These are phyloP conservation scores for Triangularia setosa DNA, from an alignment of 2,329 filamentous ascomycete genomes.

Conservation along the genomic window DNA sequence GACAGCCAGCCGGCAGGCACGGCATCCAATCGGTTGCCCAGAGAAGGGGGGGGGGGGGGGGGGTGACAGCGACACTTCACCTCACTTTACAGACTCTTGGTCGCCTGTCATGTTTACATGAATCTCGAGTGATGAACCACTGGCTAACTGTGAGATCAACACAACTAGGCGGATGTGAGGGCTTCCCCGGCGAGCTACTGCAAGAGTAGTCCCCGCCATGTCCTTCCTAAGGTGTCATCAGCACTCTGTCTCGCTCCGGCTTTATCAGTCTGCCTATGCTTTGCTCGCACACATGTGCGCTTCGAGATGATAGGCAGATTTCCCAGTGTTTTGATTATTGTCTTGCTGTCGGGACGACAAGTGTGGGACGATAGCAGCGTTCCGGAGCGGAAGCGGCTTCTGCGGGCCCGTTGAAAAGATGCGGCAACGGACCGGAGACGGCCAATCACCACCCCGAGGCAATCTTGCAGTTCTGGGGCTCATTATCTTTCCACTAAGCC, in stretches of 20 bases:
- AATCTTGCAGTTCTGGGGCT: not conserved
- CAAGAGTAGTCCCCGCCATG: constrained; percentile 4
- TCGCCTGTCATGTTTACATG: constrained; percentile 5
- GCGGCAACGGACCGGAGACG: constrained; percentile 4
- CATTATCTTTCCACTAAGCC: constrained; percentile 13
- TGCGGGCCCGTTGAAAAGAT: constrained; percentile 11
- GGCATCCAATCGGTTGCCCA: constrained; percentile 14
- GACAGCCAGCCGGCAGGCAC: constrained; percentile 5
- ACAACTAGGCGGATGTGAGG: not conserved
- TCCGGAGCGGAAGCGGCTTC: constrained; percentile 12
- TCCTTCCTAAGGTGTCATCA: not conserved
- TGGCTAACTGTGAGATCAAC: constrained; percentile 8
- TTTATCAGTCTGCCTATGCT: constrained; percentile 1
- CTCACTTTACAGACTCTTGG: constrained; percentile 10
- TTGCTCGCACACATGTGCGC: not conserved
- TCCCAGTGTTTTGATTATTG: constrained; percentile 3
- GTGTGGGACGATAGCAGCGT: constrained; percentile 1
- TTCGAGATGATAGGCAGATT: constrained; percentile 2
- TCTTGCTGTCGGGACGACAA: constrained; percentile 4
- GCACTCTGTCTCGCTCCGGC: not conserved
- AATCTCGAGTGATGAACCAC: not conserved
- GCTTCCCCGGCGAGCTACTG: not conserved
- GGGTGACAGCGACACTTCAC: constrained; percentile 18
- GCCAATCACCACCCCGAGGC: constrained; percentile 21
- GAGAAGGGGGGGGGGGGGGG: too few species aligned